phyloP scores from a whole-genome alignment of 2,329 filamentous ascomycete genomes.

The Aureobasidium sp. region DNA sequence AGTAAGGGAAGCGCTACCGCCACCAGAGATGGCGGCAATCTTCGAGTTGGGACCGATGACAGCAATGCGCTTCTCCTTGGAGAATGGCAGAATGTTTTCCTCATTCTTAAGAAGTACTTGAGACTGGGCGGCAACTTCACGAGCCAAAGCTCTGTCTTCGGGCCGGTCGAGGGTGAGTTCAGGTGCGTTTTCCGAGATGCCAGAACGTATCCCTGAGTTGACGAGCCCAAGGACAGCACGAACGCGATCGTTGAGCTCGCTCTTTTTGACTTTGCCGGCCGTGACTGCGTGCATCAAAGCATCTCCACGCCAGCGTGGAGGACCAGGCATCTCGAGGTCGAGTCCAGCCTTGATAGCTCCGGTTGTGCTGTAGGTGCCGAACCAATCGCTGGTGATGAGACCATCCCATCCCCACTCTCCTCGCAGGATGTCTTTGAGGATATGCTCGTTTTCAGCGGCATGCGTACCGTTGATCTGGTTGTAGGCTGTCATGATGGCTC shows the following conservation, averaged over 20 bases:
- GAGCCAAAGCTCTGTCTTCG: slow-evolving; percentile 63
- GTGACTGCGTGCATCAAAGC: slow-evolving; percentile 8
- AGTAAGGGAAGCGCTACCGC: slow-evolving; percentile 21
- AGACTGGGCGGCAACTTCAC: slow-evolving; percentile 70
- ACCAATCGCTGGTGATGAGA: slow-evolving; percentile 75
- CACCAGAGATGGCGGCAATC: slow-evolving; percentile 55
- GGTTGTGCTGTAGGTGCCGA: slow-evolving; percentile 75
- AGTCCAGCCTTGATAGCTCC: slow-evolving; percentile 75
- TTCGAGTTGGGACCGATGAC: slow-evolving; percentile 60
- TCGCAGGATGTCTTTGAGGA: slow-evolving; percentile 73
- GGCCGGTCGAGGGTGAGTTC: slow-evolving; percentile 51
- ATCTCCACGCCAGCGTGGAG: slow-evolving; percentile 53
- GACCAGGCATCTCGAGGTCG: slow-evolving; percentile 90
- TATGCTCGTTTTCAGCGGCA: slow-evolving; percentile 67
- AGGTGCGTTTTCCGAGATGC: slow-evolving; percentile 10
- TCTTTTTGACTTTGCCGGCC: slow-evolving; percentile 2
- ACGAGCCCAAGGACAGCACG: slow-evolving; percentile 18
- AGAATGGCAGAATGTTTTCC: background rate
- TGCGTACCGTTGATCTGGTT: slow-evolving; percentile 79
- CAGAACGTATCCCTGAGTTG: background rate
- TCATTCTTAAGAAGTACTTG: slow-evolving; percentile 14
- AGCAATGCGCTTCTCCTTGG: slow-evolving; percentile 60
- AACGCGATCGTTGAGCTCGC: slow-evolving; percentile 7
- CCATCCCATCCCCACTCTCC: slow-evolving; percentile 72
- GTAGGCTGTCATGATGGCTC: slow-evolving; percentile 78